These are phyloP conservation scores for Mycosphaerella sp. DNA, from an alignment of 2,329 filamentous ascomycete genomes.

Conservation along the genomic window DNA sequence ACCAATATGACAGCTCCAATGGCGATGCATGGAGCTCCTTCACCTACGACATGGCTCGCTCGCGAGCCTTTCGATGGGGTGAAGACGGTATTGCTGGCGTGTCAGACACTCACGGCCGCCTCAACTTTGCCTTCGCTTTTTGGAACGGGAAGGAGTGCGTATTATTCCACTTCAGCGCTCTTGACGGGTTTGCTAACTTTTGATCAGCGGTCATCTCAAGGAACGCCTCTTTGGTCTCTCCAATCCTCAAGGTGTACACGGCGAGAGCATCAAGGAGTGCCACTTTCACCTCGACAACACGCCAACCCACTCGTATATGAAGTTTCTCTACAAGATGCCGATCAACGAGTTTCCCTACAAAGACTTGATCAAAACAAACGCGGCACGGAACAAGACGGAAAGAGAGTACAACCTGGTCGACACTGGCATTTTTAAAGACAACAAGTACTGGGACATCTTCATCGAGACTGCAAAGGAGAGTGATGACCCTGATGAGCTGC, in stretches of 20 bases:
- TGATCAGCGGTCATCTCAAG: conserved; percentile 74
- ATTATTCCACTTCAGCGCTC: not conserved
- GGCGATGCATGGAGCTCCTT: conserved; percentile 98
- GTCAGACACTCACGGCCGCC: conserved; percentile 81
- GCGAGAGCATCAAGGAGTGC: conserved; percentile 92
- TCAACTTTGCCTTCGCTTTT: conserved; percentile 93
- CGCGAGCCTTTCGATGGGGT: conserved; percentile 86
- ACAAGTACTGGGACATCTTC: conserved; percentile 93
- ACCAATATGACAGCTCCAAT: conserved; percentile 52
- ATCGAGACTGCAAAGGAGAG: conserved; percentile 93
- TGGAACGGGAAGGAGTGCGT: conserved; percentile 94
- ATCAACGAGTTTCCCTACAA: conserved; percentile 89
- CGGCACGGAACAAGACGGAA: conserved; percentile 65
- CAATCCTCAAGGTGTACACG: conserved; percentile 95
- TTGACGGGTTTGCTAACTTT: conserved; percentile 35
- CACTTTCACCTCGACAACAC: conserved; percentile 97
- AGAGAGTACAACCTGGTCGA: conserved; percentile 89
- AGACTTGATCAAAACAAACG: conserved; percentile 78
- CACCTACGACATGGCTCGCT: conserved; percentile 83
- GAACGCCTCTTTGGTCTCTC: conserved; percentile 92
- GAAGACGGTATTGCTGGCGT: conserved; percentile 96
- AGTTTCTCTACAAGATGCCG: conserved; percentile 95
- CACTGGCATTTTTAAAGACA: conserved; percentile 78
- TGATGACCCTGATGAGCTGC: conserved; percentile 83
- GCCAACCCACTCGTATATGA: conserved; percentile 95